Conservation (phyloP, 1,284 basidiomycete genomes). For the Caloboletus inedulis region DNA sequence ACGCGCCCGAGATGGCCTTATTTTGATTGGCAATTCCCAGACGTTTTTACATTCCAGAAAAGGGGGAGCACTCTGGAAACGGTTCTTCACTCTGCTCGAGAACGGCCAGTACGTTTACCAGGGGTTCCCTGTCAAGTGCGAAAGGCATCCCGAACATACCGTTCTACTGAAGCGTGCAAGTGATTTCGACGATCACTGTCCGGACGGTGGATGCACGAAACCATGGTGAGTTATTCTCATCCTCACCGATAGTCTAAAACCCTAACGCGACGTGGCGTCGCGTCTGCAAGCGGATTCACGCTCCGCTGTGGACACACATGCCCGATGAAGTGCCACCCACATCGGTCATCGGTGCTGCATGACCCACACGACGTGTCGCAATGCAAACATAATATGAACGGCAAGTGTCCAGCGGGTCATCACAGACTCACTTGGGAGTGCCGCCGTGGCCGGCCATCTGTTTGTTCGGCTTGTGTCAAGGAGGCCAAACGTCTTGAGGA, state of each 20-base stretch:
- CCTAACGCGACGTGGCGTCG: neutral
- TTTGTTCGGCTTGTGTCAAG: slow-evolving; percentile 5
- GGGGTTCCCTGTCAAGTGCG: slow-evolving; percentile 56
- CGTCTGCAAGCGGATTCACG: neutral
- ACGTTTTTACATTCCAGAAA: slow-evolving; percentile 54
- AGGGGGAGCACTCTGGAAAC: slow-evolving; percentile 49
- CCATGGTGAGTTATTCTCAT: slow-evolving; percentile 44
- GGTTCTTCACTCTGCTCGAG: slow-evolving; percentile 44
- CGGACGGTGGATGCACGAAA: slow-evolving; percentile 58
- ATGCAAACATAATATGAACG: slow-evolving; percentile 20
- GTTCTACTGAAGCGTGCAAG: slow-evolving; percentile 36
- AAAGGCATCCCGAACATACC: slow-evolving; percentile 44
- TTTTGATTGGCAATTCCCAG: slow-evolving; percentile 59
- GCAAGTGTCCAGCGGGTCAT: slow-evolving; percentile 1
- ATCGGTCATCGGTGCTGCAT: neutral
- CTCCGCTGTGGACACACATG: slow-evolving; percentile 47
- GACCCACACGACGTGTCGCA: slow-evolving; percentile 36
- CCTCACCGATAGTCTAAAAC: neutral
- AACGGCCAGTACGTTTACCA: slow-evolving; percentile 46
- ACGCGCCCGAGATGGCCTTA: slow-evolving; percentile 55
- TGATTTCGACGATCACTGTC: slow-evolving; percentile 53
- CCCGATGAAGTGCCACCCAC: slow-evolving; percentile 50
- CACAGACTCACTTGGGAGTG: slow-evolving; percentile 19
- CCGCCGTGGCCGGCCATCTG: neutral
- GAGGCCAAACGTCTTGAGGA: slow-evolving; percentile 3